Evolutionary conservation across 2,329 filamentous ascomycete species (phyloP), one percentile per base, ranked within the genome.

Genomic region (Pyrenophora tritici-repentis): DNA sequence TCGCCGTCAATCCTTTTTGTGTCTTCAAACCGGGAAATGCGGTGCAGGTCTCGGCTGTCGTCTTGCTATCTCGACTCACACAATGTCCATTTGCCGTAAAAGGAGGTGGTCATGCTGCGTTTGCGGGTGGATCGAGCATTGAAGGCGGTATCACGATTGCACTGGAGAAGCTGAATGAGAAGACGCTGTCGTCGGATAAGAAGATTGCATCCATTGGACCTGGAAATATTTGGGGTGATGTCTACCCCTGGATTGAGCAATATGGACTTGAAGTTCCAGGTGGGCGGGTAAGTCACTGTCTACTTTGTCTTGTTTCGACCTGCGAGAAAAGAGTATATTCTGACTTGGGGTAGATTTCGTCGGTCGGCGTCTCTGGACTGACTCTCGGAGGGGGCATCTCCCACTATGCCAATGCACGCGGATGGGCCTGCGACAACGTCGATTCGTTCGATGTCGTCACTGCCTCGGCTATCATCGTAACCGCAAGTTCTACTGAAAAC

Each of bases 31-130:
- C 66, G 6, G 47, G 24, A 4, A 57, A 17, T 26, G 46, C 56
- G 3, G 10, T 50, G 7, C 51, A 67, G 10, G 62, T 68, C 4
- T 59, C 63, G n/a, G 53, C 50, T 10, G 34, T 44, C 3, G 49
- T 70, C 12, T 47, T 67, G 2, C 20, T 68, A 6, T 62, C 65
- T 4, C 57, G 63, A 9, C 41, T 66, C 2, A 62, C 60, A 7
- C 59, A 58, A 41, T 73, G 68, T 37, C 63, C 60, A 73, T 76
- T 77, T 46, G 74, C 75, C 4, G 68, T 79, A 3, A 76, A 75
- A 46, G 71, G 74, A 20, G 61, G 61, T 5, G 63, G 66, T 2
- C 67, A 69, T 47, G 58, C 62, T 39, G 59, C 62, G 2, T 63
- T 61, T 26, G 61, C 61, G 18, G 69, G 67, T 8, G 53, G 58